These are phyloP conservation scores for Neurospora cerealis DNA, from an alignment of 495 filamentous ascomycete genomes.

Conservation along the genomic window DNA sequence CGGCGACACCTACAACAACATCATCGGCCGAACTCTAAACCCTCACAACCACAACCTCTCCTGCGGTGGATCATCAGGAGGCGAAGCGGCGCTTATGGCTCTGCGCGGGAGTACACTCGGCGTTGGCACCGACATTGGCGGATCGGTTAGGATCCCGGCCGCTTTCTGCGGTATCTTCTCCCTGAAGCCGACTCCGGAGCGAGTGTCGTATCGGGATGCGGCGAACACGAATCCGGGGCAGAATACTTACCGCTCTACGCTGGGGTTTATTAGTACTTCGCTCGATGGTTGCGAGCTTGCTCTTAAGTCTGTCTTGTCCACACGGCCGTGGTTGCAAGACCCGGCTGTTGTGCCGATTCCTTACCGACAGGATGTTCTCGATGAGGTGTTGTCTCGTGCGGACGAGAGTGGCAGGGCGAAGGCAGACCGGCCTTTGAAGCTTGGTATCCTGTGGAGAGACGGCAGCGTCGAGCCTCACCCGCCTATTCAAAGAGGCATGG, in stretches of 20 bases:
- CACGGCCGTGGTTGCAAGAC: conserved; percentile 19
- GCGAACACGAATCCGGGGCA: conserved; percentile 27
- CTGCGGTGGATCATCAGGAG: conserved; percentile 53
- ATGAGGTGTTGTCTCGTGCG: conserved; percentile 4
- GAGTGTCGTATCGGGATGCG: conserved; percentile 39
- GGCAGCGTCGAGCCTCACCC: conserved; percentile 47
- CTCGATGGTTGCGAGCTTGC: conserved; percentile 24
- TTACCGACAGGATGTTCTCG: conserved; percentile 13
- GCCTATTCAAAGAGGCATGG: conserved; percentile 31
- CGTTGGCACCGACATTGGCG: conserved; percentile 62
- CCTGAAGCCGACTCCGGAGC: conserved; percentile 48
- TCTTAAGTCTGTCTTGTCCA: conserved; percentile 19
- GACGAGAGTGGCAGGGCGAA: background rate
- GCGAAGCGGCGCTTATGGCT: conserved; percentile 43
- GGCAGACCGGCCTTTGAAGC: conserved; percentile 21
- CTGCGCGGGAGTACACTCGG: conserved; percentile 33
- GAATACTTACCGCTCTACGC: conserved; percentile 21
- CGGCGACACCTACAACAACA: conserved; percentile 49
- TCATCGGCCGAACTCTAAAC: conserved; percentile 58
- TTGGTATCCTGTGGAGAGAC: conserved; percentile 46
- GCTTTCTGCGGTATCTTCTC: conserved; percentile 49
- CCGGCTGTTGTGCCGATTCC: conserved; percentile 23
- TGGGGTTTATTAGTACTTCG: conserved; percentile 17
- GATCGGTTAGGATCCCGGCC: conserved; percentile 52
- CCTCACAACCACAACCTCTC: conserved; percentile 48